Evolutionary conservation across 1,139 yeast species (phyloP), one percentile per base, ranked within the genome.

Genomic region (Scheffersomyces parashehatae): DNA sequence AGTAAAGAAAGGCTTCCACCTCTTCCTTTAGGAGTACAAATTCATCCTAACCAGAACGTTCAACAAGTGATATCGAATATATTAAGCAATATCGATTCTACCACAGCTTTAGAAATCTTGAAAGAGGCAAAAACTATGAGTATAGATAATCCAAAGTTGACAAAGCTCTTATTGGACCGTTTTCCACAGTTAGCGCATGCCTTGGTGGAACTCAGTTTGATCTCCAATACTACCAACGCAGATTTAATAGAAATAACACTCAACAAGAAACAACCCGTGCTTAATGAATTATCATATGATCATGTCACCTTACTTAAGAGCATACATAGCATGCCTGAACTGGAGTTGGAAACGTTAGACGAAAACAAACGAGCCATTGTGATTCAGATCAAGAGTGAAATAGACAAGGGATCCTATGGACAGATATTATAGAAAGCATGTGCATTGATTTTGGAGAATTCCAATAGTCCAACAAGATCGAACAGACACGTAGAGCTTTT

Each of bases 141-240:
- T 13, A 66, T 70, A 7, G 77, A 77, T 35, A 77, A 85, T 50
- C 88, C 90, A 0, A 73, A 74, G 10, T 73, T 85, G 48, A 86
- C 88, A 65, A 79, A 77, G 42, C 77, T 77, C 28, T 67, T 90
- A 37, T 70, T 91, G 28, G 79, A 77, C 35, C 80, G 82, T 48
- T 84, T 85, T 50, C 95, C 96, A 0, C 96, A 88, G 55, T 68
- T 91, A 42, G 72, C 88, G 1, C 89, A 85, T 59, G 95, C 96
- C 0, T 69, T 90, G 30, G 88, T 91, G 5, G 97, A 91, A 58
- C 75, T 86, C 1, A 67, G 88, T 44, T 65, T 90, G 46, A 67
- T 85, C 43, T 68, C 83, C 56, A 83, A 83, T 29, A 63, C 80
- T 7, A 75, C 83, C 8, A 78, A 74, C 41, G 78, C 80, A n/a